A percentile compares a stretch with the other conserved stretches of the same genome.
Evolutionary conservation across 345 rosid species (phyloP).

Genomic region (Citrus sp.): DNA sequence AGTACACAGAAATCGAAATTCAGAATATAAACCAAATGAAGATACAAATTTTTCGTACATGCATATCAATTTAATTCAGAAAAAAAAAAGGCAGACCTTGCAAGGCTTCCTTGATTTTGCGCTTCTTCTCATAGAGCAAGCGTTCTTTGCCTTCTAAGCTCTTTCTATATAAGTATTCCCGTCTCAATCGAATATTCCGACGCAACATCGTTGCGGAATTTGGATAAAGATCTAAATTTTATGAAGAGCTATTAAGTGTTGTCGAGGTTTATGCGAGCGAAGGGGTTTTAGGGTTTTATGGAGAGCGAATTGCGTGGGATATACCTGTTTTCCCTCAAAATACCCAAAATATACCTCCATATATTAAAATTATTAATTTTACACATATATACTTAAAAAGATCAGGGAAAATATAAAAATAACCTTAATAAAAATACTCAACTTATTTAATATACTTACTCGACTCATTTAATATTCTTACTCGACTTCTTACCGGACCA

Average conservation of each 20-base stretch:
- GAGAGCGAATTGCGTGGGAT: too few species aligned
- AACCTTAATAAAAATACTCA: too few species aligned
- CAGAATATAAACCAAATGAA: background rate
- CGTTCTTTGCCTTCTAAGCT: constrained; percentile 93
- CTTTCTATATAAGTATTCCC: constrained; percentile 86
- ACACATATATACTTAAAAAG: too few species aligned
- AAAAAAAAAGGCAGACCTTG: constrained; percentile 34
- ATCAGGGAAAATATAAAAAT: too few species aligned
- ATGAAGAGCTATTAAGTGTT: background rate
- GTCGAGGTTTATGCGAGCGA: too few species aligned
- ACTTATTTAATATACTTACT: too few species aligned
- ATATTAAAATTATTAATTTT: too few species aligned
- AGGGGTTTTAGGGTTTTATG: background rate
- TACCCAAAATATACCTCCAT: too few species aligned
- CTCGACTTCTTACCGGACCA: too few species aligned
- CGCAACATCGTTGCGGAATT: constrained; percentile 45
- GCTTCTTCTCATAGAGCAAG: constrained; percentile 71
- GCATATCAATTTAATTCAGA: too few species aligned
- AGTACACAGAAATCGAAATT: background rate
- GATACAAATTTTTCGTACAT: background rate
- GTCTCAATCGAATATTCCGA: constrained; percentile 65
- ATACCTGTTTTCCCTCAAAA: too few species aligned
- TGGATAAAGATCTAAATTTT: background rate
- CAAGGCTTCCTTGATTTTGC: constrained; percentile 79
- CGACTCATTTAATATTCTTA: too few species aligned